A percentile compares a stretch with the other conserved stretches of the same genome.
phyloP scores from a whole-genome alignment of 163 green algal species.

The Coccomyxa subellipsoidea region DNA sequence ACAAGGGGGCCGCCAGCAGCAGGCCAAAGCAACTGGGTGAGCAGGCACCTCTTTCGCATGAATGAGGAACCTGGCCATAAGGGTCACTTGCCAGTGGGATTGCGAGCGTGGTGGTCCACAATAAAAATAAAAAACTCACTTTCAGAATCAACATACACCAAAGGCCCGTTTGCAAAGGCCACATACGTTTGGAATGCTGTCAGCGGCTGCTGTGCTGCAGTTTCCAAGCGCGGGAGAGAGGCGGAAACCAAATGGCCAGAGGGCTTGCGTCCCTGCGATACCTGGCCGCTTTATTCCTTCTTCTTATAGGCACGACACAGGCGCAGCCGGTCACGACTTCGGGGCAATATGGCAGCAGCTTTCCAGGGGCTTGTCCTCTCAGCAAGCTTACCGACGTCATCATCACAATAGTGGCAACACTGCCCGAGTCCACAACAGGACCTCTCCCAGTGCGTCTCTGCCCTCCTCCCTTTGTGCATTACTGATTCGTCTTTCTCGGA shows the following conservation, averaged over 20 bases:
- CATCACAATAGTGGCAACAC: background rate
- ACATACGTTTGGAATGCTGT: background rate
- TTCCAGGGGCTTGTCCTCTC: background rate
- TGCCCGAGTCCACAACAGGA: background rate
- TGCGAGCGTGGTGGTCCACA: background rate
- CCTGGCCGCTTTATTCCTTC: background rate
- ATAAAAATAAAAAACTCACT: background rate
- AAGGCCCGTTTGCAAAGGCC: background rate
- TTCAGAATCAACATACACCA: background rate
- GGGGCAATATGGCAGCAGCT: background rate
- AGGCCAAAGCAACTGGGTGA: background rate
- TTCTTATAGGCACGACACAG: background rate
- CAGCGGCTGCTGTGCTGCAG: background rate
- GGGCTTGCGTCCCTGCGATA: background rate
- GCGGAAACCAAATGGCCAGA: background rate
- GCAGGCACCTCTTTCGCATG: background rate
- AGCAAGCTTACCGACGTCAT: slow-evolving; percentile 7
- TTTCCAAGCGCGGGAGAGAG: background rate
- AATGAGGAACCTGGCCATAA: background rate
- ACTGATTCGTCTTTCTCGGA: background rate
- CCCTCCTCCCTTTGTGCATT: background rate
- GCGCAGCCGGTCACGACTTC: background rate
- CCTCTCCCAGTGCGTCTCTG: background rate
- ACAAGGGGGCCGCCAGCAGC: too few relatives aligned
- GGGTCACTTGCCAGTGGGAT: background rate